Evolutionary conservation across 495 filamentous ascomycete species (phyloP), one percentile per base, ranked within the genome.

Genomic region (Friedmanniomyces simplex): DNA sequence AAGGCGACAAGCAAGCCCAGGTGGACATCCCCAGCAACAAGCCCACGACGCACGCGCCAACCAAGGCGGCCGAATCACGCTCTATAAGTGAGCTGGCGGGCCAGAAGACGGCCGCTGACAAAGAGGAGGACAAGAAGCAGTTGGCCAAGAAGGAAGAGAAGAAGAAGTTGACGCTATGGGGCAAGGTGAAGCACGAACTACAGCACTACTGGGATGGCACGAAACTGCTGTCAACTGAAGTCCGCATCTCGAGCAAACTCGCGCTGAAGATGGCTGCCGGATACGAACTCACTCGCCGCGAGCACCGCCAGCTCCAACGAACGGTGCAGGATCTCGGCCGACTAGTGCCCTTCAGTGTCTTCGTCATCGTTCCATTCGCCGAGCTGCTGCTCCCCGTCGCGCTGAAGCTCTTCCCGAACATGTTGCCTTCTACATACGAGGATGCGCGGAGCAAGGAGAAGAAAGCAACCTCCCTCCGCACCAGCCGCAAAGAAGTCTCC

Each of bases 151-250:
- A 91, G 69, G 86, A 89, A 68, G 86, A 86, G 56, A 76, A 84
- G 68, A 86, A 86, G 73, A 94, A 93, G 63, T 74, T 95, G 73
- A 95, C 94, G 0, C 39, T 97, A 2, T 82, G 80, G 69, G 89
- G 96, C 68, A 95, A 89, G 75, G 79, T 97, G 64, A 97, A 95
- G 78, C 87, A 88, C 67, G 93, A 97, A 68, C 76, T 77, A 16
- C 79, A 84, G 59, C 93, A 99, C 70, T 99, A 97, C 74, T 97
- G 93, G 93, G 93, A 99, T 77, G 93, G 93, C 37, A 99, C 91
- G n/a, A 99, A 99, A 72, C 76, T 99, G 60, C 77, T 99, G 63
- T 89, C 87, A 24, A 86, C 87, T 0, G 93, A 99, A 72, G 85
- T 96, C 57, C 85, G 75, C 71, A 99, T 99, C 67, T 96, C 90